A percentile compares a stretch with the other conserved stretches of the same genome.
Conservation (phyloP, 225 moss, liverwort and hornwort species). For the Physcomitrellopsis africana region DNA sequence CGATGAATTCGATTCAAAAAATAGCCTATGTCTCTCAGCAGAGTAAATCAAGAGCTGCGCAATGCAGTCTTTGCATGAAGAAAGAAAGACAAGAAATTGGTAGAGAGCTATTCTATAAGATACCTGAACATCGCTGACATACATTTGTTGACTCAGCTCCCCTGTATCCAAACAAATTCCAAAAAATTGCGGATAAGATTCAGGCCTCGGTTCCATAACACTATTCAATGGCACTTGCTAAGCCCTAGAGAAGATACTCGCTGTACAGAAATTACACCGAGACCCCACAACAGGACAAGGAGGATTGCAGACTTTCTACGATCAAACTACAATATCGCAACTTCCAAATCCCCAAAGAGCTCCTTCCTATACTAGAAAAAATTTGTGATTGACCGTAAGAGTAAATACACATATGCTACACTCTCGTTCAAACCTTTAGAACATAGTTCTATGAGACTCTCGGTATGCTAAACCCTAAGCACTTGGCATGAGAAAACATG, state of each 20-base stretch:
- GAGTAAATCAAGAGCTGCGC: neutral
- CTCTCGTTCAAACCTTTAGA: neutral
- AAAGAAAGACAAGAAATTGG: neutral
- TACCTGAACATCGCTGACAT: conserved; percentile 44
- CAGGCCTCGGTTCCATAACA: neutral
- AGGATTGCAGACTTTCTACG: neutral
- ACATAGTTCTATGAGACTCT: neutral
- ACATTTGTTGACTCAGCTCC: conserved; percentile 37
- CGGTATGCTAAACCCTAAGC: conserved; percentile 30
- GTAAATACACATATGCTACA: neutral
- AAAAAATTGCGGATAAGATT: conserved; percentile 14
- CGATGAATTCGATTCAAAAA: too few relatives aligned
- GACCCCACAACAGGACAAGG: neutral
- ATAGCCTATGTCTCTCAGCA: too few relatives aligned
- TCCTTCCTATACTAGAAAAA: neutral
- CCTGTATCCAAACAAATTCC: conserved; percentile 26
- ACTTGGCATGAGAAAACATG: conserved; percentile 8
- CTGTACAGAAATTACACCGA: neutral
- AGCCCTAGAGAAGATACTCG: neutral
- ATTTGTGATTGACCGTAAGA: neutral
- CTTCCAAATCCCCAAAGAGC: neutral
- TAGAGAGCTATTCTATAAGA: neutral
- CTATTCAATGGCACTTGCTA: neutral
- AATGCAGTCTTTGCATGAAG: neutral
- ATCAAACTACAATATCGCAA: neutral